A percentile compares a stretch with the other conserved stretches of the same genome.
phyloP scores from a whole-genome alignment of 768 basidiomycete genomes.

The Panaeolus papilionaceus region DNA sequence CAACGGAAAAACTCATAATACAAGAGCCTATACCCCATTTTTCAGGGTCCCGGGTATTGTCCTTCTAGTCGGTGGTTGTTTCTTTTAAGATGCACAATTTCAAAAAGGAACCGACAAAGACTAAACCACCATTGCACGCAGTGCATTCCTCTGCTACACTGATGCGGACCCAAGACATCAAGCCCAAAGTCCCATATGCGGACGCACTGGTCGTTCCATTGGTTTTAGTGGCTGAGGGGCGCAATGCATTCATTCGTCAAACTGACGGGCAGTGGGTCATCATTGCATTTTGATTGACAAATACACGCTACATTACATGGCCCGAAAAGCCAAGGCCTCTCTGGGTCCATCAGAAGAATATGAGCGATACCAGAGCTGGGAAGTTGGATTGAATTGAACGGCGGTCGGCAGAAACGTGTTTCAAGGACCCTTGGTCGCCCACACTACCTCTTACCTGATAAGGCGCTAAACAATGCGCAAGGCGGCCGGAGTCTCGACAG shows the following conservation, averaged over 20 bases:
- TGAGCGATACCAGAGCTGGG: background rate
- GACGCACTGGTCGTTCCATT: background rate
- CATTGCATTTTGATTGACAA: background rate
- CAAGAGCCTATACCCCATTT: constrained; percentile 10
- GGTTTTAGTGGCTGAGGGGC: constrained; percentile 4
- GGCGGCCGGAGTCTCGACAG: constrained; percentile 4
- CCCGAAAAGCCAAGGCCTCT: constrained; percentile 1
- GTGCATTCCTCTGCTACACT: background rate
- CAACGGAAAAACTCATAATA: constrained; percentile 9
- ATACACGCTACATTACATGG: background rate
- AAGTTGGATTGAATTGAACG: constrained; percentile 3
- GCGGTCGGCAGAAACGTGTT: constrained; percentile 10
- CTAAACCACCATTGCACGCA: background rate
- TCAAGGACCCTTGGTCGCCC: constrained; percentile 6
- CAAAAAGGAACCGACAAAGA: constrained; percentile 9
- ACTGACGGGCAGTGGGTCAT: constrained; percentile 10
- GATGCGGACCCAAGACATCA: background rate
- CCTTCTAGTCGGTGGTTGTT: constrained; percentile 10
- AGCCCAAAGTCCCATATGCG: background rate
- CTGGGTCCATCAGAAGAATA: constrained; percentile 2
- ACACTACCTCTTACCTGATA: constrained; percentile 2
- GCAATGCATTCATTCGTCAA: background rate
- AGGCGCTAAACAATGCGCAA: constrained; percentile 6
- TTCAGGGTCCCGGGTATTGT: constrained; percentile 1
- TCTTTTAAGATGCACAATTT: background rate